Evolutionary conservation across 495 filamentous ascomycete species (phyloP).

Genomic region (Xylaria scruposa): DNA sequence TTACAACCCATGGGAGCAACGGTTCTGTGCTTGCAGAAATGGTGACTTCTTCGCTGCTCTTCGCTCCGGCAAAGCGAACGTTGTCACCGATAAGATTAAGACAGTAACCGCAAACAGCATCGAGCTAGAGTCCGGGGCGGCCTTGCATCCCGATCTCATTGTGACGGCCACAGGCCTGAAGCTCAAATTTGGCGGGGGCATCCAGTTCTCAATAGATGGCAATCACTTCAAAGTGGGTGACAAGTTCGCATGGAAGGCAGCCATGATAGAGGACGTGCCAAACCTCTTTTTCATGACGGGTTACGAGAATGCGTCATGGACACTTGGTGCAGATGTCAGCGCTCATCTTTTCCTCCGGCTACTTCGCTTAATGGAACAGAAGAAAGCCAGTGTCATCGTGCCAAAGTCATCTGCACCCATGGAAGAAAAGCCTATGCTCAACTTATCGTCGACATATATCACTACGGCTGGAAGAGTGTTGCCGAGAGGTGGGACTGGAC

Average conservation of each 20-base stretch:
- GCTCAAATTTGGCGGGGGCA: conserved; percentile 61
- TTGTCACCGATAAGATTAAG: conserved; percentile 72
- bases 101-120: conserved; percentile 67
- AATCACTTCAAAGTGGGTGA: conserved; percentile 52
- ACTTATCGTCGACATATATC: conserved; percentile 26
- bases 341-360: conserved; percentile 41
- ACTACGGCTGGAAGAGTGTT: conserved; percentile 2
- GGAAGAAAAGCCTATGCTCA: conserved; percentile 26
- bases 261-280: conserved; percentile 66
- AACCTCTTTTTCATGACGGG: conserved; percentile 64
- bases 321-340: conserved; percentile 63
- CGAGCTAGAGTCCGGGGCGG: conserved; percentile 61
- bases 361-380: conserved; percentile 13
- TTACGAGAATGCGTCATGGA: conserved; percentile 67
- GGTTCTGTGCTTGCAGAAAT: conserved; percentile 72
- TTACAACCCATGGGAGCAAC: conserved; percentile 81
- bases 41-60: conserved; percentile 75
- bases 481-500: conserved; percentile 22
- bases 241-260: conserved; percentile 63
- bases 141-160: conserved; percentile 72
- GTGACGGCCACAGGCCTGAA: conserved; percentile 77
- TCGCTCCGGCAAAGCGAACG: conserved; percentile 59
- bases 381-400: conserved; percentile 30
- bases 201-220: conserved; percentile 61
- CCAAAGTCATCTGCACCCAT: conserved; percentile 18